Conservation (phyloP, 2,329 filamentous ascomycete genomes). For the Cordyceps pruinosa region DNA sequence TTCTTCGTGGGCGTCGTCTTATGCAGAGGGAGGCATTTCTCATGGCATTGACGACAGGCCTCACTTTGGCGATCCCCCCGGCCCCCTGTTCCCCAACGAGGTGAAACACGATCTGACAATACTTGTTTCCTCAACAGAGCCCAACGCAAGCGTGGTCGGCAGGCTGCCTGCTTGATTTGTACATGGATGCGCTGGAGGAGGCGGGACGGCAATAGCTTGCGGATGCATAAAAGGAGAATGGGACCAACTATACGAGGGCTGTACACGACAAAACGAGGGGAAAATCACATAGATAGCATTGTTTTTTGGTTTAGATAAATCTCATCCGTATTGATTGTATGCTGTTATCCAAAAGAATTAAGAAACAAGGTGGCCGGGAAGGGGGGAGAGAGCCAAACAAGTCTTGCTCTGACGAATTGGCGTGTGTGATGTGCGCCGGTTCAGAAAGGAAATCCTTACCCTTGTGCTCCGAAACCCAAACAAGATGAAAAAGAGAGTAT, state of each 20-base stretch:
- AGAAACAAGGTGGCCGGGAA: not conserved
- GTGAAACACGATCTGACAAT: too few species aligned
- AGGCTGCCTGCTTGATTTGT: conserved; percentile 88
- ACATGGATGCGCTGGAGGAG: conserved; percentile 74
- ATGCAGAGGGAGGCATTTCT: too few species aligned
- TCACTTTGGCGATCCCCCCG: too few species aligned
- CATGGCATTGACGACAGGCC: too few species aligned
- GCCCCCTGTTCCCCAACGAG: too few species aligned
- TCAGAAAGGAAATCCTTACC: not conserved
- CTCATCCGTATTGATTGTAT: not conserved
- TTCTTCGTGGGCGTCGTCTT: not conserved
- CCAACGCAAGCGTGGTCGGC: conserved; percentile 97
- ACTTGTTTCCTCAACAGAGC: conserved; percentile 46
- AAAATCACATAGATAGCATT: not conserved
- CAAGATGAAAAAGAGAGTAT: not conserved
- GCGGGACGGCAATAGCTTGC: conserved; percentile 21
- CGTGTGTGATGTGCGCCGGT: not conserved
- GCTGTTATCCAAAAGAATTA: conserved; percentile 3
- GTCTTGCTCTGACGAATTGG: too few species aligned
- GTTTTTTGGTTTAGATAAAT: not conserved
- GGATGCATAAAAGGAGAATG: not conserved
- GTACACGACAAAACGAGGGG: not conserved
- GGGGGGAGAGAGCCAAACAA: not conserved
- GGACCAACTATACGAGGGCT: not conserved
- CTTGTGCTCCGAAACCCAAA: not conserved